phyloP scores from a whole-genome alignment of 176 grass and related monocot species.

The Panicum miliaceum region DNA sequence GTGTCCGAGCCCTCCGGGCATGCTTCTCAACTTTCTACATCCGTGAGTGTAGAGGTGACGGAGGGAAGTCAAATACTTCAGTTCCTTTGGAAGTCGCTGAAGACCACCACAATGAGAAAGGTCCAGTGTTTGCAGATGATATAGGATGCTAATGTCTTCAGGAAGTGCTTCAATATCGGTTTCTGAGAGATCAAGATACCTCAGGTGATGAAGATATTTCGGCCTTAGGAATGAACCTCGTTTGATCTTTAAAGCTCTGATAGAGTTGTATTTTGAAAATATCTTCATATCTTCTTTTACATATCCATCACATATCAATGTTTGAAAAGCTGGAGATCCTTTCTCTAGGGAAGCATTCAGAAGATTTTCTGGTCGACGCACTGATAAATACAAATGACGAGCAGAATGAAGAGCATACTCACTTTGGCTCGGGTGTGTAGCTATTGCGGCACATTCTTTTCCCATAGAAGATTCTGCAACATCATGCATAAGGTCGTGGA shows the following conservation, averaged over 20 bases:
- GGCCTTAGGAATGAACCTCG: neutral
- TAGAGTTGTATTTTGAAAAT: neutral
- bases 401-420: neutral
- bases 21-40: neutral
- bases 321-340: neutral
- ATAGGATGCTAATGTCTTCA: neutral
- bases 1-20: neutral
- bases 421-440: neutral
- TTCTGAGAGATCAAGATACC: neutral
- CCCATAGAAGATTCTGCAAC: conserved; percentile 20
- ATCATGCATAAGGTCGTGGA: conserved; percentile 43
- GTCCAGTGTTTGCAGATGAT: neutral
- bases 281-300: neutral
- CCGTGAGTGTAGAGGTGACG: neutral
- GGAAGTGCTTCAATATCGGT: neutral
- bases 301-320: neutral
- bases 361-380: neutral
- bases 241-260: neutral
- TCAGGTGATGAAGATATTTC: neutral
- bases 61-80: neutral
- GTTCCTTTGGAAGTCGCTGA: neutral
- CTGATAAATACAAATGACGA: neutral
- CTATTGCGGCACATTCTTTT: conserved; percentile 14
- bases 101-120: neutral
- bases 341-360: neutral